Base-by-base conservation (phyloP, 1,284 basidiomycete species). In the Trichosporon coremiiforme region DNA sequence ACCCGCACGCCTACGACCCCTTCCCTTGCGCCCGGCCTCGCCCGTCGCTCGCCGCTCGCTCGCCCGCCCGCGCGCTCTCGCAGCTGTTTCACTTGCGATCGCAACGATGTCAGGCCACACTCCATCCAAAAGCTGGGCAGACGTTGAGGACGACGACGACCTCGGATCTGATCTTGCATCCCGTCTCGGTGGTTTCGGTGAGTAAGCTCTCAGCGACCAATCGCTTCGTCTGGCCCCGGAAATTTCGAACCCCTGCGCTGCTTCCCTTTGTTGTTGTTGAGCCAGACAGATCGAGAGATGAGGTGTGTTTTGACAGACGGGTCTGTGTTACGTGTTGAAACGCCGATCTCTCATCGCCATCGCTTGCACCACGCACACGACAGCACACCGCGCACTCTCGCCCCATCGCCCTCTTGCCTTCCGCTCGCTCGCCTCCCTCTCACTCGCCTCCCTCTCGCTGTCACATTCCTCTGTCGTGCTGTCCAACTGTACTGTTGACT, bases 81-180 rank as follows among this genome's bases (percentile, higher is more conserved):
- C 55, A 33, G 22, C 33, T 2, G 22, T 33, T 8, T 60, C 47
- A 20, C 63, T 60, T 35, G 31, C 63, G 4, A 31, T 22, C 36
- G 36, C 12, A 8, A 60, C 8, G 29, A 60, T 60, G 57, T 60
- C 57, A 17, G 29, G 57, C 15, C 57, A 60, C 31, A 70, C 63
- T 35, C 33, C 64, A 6, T 55, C 65, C 66, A 74, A 70, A 65
- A 73, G 76, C 60, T 78, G 77, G 78, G 75, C 76, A 20, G 77
- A 75, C 55, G 69, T 71, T 25, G 75, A 76, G 20, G 70, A 74
- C 33, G 77, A 77, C 20, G 72, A 74, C 31, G 73, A 75, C 47
- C 36, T 20, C 35, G 71, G 73, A n/a, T 71, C 68, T n/a, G 75
- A 74, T 45, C 70, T 75, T 22, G 31, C 69, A 6, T 66, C 55